Conservation (phyloP, 164 flowering plant species). For the Aristolochia californica region DNA sequence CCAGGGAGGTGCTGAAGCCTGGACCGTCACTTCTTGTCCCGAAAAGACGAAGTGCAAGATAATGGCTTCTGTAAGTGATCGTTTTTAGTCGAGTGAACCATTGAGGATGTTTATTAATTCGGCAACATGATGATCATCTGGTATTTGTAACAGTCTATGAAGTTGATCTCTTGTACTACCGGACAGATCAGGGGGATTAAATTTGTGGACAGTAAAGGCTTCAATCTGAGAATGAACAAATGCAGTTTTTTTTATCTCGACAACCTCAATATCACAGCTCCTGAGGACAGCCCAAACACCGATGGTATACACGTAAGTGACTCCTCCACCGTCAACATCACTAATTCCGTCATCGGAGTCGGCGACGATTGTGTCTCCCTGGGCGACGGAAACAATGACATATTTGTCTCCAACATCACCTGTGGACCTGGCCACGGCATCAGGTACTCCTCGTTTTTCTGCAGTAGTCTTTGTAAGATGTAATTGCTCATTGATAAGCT, state of each 20-base stretch:
- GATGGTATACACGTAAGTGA: conserved; percentile 17
- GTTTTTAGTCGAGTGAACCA: neutral
- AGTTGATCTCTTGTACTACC: conserved; percentile 31
- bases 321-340: conserved; percentile 23
- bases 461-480: no score
- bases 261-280: conserved; percentile 26
- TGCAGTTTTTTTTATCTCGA: conserved; percentile 14
- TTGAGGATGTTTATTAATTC: neutral
- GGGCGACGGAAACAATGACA: conserved; percentile 48
- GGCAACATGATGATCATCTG: neutral
- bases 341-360: conserved; percentile 30
- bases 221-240: conserved; percentile 17
- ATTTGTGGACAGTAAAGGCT: conserved; percentile 32
- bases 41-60: neutral
- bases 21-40: conserved; percentile 1
- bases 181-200: conserved; percentile 21
- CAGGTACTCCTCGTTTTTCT: no score
- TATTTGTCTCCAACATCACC: conserved; percentile 26
- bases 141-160: conserved; percentile 28
- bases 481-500: no score
- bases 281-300: conserved; percentile 37
- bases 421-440: conserved; percentile 80
- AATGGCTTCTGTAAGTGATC: conserved; percentile 5
- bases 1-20: conserved; percentile 1
- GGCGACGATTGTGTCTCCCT: conserved; percentile 64